phyloP scores from a whole-genome alignment of 805 yeast genomes.

The Ogataea pini region DNA sequence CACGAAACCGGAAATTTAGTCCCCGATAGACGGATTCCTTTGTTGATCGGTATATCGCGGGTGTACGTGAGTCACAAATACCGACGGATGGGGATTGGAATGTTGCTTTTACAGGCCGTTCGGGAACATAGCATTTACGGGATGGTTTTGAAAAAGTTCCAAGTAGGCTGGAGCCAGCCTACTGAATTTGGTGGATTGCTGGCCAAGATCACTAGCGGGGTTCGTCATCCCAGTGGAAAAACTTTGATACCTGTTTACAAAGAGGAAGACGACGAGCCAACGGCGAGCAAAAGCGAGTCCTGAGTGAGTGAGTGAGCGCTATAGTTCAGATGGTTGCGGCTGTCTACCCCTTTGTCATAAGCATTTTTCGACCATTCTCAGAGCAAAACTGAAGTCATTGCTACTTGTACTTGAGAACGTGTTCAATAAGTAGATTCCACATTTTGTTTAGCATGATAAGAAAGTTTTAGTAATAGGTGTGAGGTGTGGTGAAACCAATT shows the following conservation, averaged over 20 bases:
- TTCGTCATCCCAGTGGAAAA: conserved; percentile 53
- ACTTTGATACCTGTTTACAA: conserved; percentile 50
- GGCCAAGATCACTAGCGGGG: conserved; percentile 58
- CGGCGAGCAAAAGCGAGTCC: neutral
- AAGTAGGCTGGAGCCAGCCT: conserved; percentile 74
- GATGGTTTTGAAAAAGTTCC: conserved; percentile 38
- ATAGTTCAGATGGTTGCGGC: too few species aligned
- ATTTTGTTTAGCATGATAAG: neutral
- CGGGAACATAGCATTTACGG: conserved; percentile 52
- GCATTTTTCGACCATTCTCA: too few species aligned
- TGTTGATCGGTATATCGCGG: conserved; percentile 49
- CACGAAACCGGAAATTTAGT: conserved; percentile 51
- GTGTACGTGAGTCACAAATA: conserved; percentile 46
- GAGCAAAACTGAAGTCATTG: too few species aligned
- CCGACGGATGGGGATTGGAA: conserved; percentile 54
- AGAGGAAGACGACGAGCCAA: conserved; percentile 18
- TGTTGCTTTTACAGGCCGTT: conserved; percentile 45
- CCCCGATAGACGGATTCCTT: conserved; percentile 42
- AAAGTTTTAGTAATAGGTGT: neutral
- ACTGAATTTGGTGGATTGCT: conserved; percentile 62
- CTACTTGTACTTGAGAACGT: neutral
- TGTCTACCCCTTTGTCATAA: too few species aligned
- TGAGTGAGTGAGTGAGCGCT: too few species aligned
- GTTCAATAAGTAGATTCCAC: neutral
- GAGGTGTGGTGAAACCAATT: neutral